phyloP scores from a whole-genome alignment of 176 grass and related monocot species.

The Phoenix roebelenii region DNA sequence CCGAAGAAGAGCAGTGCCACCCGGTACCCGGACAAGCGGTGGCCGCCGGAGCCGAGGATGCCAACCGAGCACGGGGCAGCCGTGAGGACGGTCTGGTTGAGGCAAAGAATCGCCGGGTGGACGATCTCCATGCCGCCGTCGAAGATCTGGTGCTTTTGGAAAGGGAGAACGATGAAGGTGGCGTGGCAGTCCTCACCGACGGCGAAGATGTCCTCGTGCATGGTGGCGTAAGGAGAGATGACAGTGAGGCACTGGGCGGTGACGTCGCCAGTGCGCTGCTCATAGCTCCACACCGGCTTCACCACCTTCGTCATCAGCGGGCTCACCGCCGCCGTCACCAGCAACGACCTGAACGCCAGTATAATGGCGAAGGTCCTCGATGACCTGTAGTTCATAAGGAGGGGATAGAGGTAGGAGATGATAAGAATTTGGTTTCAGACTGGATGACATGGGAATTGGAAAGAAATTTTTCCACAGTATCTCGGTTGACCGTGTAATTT shows the following conservation, averaged over 20 bases:
- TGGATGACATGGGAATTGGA: no score
- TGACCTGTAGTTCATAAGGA: not conserved
- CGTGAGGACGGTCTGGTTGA: no score
- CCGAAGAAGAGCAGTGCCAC: constrained; percentile 2
- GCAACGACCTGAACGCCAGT: constrained; percentile 2
- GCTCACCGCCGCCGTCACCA: not conserved
- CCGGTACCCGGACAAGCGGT: no score
- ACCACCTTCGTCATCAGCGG: not conserved
- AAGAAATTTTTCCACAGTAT: no score
- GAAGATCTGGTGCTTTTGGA: no score
- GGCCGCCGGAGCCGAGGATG: no score
- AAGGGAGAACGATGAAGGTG: not conserved
- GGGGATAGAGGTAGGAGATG: no score
- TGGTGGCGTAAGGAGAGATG: constrained; percentile 8
- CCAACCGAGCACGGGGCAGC: no score
- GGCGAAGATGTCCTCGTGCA: constrained; percentile 15
- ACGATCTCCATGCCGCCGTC: no score
- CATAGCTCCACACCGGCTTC: not conserved
- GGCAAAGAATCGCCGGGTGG: no score
- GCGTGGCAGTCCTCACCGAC: constrained; percentile 7
- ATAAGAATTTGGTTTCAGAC: not conserved
- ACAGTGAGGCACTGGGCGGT: constrained; percentile 10
- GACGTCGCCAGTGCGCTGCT: not conserved
- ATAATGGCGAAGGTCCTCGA: constrained; percentile 3
- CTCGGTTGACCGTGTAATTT: no score